phyloP scores from a whole-genome alignment of 2,329 filamentous ascomycete genomes.

The Colletotrichum limetticola region DNA sequence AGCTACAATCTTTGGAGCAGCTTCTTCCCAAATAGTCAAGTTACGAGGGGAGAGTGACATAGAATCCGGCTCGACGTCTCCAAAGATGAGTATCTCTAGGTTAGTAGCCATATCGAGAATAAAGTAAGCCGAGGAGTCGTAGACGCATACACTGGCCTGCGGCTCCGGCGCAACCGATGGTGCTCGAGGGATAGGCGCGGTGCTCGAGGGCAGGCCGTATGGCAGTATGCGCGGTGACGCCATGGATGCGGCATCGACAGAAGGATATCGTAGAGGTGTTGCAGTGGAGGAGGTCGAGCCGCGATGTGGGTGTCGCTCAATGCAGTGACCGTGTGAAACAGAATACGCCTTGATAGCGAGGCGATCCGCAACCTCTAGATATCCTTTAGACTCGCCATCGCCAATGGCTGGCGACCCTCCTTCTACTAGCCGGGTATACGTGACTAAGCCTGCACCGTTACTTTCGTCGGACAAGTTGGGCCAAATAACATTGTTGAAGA shows the following conservation, averaged over 20 bases:
- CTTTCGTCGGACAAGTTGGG: conserved; percentile 97
- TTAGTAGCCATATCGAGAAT: conserved; percentile 79
- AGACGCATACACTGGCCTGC: conserved; percentile 70
- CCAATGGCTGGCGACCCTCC: conserved; percentile 88
- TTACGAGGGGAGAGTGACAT: conserved; percentile 86
- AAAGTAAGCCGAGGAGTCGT: conserved; percentile 94
- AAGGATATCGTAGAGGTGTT: conserved; percentile 40
- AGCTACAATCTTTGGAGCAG: conserved; percentile 82
- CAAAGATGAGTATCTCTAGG: conserved; percentile 90
- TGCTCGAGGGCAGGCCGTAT: background rate
- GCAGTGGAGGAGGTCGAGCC: conserved; percentile 50
- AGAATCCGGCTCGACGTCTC: conserved; percentile 93
- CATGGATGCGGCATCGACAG: conserved; percentile 43
- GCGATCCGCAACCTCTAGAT: conserved; percentile 88
- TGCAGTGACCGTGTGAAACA: conserved; percentile 91
- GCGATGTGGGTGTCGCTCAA: conserved; percentile 74
- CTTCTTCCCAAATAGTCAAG: conserved; percentile 84
- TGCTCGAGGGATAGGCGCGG: conserved; percentile 4
- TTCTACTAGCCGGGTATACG: conserved; percentile 88
- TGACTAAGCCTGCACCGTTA: conserved; percentile 90
- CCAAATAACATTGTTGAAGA: conserved; percentile 99
- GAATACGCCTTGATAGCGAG: conserved; percentile 89
- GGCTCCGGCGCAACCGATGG: conserved; percentile 24
- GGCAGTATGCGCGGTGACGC: conserved; percentile 32
- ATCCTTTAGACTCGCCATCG: conserved; percentile 82